Base-by-base conservation (phyloP, 805 yeast genomes). In the Myxozyma vanderwaltii region DNA sequence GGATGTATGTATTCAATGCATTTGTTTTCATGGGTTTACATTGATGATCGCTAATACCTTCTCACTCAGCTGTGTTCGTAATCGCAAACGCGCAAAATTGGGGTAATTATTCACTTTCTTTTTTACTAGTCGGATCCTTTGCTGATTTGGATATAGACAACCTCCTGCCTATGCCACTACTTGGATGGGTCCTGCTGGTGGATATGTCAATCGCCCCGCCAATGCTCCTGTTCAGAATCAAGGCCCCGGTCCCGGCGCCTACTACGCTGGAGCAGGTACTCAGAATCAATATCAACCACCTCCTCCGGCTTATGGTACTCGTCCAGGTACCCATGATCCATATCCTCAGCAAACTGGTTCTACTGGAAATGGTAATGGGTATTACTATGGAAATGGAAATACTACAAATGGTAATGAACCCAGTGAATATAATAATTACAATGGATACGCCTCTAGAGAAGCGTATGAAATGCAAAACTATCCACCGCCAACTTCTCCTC, bases 111-210 rank as follows among this genome's bases (percentile, higher is more conserved):
- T 19, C 10, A 4, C 17, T 19, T 31, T 12, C 4, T 8, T n/a
- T 24, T 19, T 3, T 45, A 2, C 13, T 17, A 31, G 12, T 27
- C n/a, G 5, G 17, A 35, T 31, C 23, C 49, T 2, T 19, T 38
- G 13, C 21, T n/a, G 7, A 38, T n/a, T n/a, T 19, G n/a, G 17
- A 39, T 45, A 7, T 29, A 35, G 63, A 15, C 57, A 55, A 17
- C 63, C 63, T 15, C 63, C 63, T 8, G 52, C 59, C 12, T 55
- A 51, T 41, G 63, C 59, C n/a, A 59, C 63, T 12, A 48, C 54
- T 0, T 59, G 63, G 63, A 46, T 59, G 56, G 58, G 59, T 17
- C 57, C 50, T 7, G 41, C 54, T 29, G 39, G 54, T 17, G 63
- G 63, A 31, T 58, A 54, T 52, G n/a, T 10, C 21, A 26, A 40